Evolutionary conservation across 148 eudicot species (phyloP).

Genomic region (Salicornia ramosissima): DNA sequence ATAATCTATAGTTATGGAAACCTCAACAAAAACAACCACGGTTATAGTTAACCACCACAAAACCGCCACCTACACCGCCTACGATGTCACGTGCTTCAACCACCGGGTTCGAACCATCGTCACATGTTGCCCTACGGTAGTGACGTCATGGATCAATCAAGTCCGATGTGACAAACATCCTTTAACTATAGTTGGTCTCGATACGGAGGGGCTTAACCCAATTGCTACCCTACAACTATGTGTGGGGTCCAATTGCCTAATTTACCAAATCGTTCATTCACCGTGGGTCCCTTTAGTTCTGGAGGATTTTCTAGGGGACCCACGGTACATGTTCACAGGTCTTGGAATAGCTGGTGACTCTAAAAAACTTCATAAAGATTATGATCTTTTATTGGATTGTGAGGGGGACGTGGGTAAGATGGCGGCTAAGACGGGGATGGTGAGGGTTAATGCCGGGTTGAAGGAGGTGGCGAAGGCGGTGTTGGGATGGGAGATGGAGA

Average conservation of each 20-base stretch:
- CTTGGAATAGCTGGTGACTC: constrained; percentile 34
- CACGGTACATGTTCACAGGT: constrained; percentile 21
- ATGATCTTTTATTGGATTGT: constrained; percentile 14
- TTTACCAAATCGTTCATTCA: constrained; percentile 18
- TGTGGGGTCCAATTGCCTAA: constrained; percentile 22
- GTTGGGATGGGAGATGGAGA: constrained; percentile 28
- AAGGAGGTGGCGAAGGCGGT: constrained; percentile 20
- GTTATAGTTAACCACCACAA: constrained; percentile 3
- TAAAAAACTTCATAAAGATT: constrained; percentile 33
- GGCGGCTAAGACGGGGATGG: constrained; percentile 12
- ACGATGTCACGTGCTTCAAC: constrained; percentile 14
- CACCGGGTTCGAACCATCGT: constrained; percentile 18
- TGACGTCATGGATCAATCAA: constrained; percentile 17
- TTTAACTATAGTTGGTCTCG: constrained; percentile 9
- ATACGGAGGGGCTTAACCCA: constrained; percentile 25
- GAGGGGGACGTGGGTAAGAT: constrained; percentile 1
- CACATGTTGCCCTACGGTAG: not conserved
- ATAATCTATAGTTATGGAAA: not conserved
- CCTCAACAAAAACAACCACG: not conserved
- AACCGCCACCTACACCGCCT: constrained; percentile 2
- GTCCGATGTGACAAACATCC: not conserved
- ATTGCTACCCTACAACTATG: constrained; percentile 25
- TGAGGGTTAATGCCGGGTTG: constrained; percentile 23
- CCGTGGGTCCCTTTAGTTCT: not conserved
- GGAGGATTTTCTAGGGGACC: constrained; percentile 10